Conservation (phyloP, 2,329 filamentous ascomycete species). For the Decorospora gaudefroyi region DNA sequence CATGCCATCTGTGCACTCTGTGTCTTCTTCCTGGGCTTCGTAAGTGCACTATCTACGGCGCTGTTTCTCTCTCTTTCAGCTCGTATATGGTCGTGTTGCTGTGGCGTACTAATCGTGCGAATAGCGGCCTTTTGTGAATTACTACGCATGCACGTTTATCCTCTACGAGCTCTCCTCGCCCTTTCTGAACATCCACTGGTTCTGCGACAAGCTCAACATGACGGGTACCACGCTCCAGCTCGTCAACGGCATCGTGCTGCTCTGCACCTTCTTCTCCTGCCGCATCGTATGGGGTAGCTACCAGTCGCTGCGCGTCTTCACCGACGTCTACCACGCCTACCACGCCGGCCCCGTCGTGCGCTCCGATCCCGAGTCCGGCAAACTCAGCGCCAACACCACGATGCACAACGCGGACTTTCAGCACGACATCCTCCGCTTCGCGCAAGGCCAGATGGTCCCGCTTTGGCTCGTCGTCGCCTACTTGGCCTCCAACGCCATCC, state of each 20-base stretch:
- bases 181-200: constrained; percentile 89
- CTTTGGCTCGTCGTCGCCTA: constrained; percentile 72
- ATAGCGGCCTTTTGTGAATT: constrained; percentile 82
- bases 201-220: constrained; percentile 83
- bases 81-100: no score
- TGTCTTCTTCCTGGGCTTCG: constrained; percentile 79
- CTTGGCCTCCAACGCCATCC: constrained; percentile 68
- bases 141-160: constrained; percentile 79
- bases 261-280: constrained; percentile 74
- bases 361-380: constrained; percentile 37
- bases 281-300: constrained; percentile 79
- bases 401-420: constrained; percentile 30
- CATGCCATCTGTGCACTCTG: constrained; percentile 75
- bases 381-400: constrained; percentile 29
- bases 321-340: constrained; percentile 63
- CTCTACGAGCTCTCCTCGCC: constrained; percentile 86
- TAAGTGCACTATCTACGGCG: constrained; percentile 55
- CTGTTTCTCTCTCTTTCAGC: no score
- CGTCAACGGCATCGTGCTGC: constrained; percentile 74
- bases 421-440: constrained; percentile 57
- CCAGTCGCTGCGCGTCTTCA: constrained; percentile 66
- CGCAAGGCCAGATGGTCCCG: constrained; percentile 57
- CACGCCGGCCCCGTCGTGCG: constrained; percentile 26
- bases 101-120: background rate
- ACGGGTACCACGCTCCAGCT: constrained; percentile 75